Base-by-base conservation (phyloP, 148 eudicot genomes). In the Chenopodium album region DNA sequence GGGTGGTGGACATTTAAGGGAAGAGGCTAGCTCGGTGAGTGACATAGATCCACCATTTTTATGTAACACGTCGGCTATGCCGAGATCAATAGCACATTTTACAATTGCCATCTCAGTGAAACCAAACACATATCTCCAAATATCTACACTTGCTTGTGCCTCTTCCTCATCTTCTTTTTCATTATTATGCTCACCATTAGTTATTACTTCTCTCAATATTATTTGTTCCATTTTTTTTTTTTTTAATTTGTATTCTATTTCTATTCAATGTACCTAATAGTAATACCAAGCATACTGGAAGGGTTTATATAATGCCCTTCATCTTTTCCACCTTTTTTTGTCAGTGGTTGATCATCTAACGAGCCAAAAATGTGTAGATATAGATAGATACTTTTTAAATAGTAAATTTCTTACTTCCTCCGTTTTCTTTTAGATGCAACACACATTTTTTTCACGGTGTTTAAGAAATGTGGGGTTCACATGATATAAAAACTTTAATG, bases 51-150 rank as follows among this genome's bases (percentile, higher is more conserved):
- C 86, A 7, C 85, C 87, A 10, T 88, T 87, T 66, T 68, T 73
- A 71, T 87, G 92, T 1, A 92, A 65, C 47, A 77, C 84, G 64
- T 92, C 92, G 26, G 92, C 79, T 78, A 92, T 86, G 1, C 91
- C 90, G 2, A 92, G 90, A 80, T 91, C 92, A 32, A 92, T 85
- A 34, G 88, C 94, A 80, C 97, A 92, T 82, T 88, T 91, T 19
- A 90, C 87, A 0, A 85, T 88, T 28, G 93, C 93, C 88, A 89
- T 85, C 34, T 86, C 90, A 1, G 85, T 79, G 78, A 87, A 92
- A 9, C 92, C 97, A 83, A 85, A 88, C 6, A 87, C 83, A 59
- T 85, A 86, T 70, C 79, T 89, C 94, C 92, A 92, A 19, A 92
- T 84, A 3, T 86, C 86, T 22, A 84, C 73, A 50, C 78, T 47